Base-by-base conservation (phyloP, 1,284 basidiomycete species). In the Wallemia mellicola region DNA sequence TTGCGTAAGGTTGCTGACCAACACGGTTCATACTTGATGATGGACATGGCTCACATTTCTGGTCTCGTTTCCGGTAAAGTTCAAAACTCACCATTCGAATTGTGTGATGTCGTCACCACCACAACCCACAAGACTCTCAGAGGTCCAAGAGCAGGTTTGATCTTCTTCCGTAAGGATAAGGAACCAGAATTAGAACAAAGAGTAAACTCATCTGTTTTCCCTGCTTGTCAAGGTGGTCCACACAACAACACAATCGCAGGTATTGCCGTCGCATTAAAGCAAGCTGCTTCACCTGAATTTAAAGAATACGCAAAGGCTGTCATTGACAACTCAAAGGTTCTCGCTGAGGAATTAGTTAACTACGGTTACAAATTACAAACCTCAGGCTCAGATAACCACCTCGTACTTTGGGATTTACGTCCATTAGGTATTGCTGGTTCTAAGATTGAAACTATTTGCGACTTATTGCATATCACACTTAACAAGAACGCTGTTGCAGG, bases 161-260 rank as follows among this genome's bases (percentile, higher is more conserved):
- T 99, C 75, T 99, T 99, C 80, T 99, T 94, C 83, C 79, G 84
- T 71, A 95, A 86, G 74, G 89, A 95, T 71, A 80, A 81, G 66
- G 80, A 86, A 67, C 62, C 71, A 64, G 78, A 95, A 68, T 79
- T 98, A 60, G 92, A 98, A 78, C 84, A 84, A 60, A 83, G 88
- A 61, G 82, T 99, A 68, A 98, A 98, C 72, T 86, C 91, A 57
- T 89, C 94, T 63, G 94, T 99, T 65, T 99, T 99, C 82, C 94
- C 94, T 61, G 94, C 94, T 56, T 98, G 92, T 79, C 94, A 98
- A 75, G 94, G 94, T 74, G 94, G 94, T 59, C 94, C 94, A 58
- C 94, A 98, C 78, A 98, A 98, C 77, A 92, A 96, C 76, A 89
- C 94, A 64, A 98, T 99, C 63, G 92, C 92, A 59, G 88, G 81